Conservation (phyloP, 306 rosid genomes). For the Gillenia trifoliata region DNA sequence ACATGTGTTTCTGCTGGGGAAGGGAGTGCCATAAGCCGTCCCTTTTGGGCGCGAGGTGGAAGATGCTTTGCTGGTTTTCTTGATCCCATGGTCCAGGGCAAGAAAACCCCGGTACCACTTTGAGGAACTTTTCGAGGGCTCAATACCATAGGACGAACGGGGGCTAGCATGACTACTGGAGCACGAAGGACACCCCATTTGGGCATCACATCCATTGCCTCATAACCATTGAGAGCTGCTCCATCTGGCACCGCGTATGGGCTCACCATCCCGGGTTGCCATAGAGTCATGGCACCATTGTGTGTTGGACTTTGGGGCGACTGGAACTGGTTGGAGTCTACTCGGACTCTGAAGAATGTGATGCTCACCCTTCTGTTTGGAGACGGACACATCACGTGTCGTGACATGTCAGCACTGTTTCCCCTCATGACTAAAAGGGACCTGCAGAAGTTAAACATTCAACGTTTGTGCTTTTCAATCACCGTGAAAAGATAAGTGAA, state of each 20-base stretch:
- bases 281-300: constrained; percentile 46
- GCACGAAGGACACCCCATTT: constrained; percentile 72
- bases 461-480: neutral
- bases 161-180: constrained; percentile 78
- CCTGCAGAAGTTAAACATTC: constrained; percentile 36
- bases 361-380: constrained; percentile 72
- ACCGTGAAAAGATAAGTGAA: neutral
- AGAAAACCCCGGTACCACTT: constrained; percentile 93
- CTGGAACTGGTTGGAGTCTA: constrained; percentile 60
- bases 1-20: constrained; percentile 48
- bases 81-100: constrained; percentile 82
- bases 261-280: constrained; percentile 65
- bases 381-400: constrained; percentile 96
- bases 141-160: constrained; percentile 55
- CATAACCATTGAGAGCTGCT: constrained; percentile 46
- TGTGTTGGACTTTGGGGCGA: constrained; percentile 42
- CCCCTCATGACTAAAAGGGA: constrained; percentile 95
- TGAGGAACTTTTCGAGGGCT: constrained; percentile 53
- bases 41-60: constrained; percentile 94
- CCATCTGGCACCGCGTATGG: constrained; percentile 61
- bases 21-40: constrained; percentile 56
- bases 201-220: constrained; percentile 62
- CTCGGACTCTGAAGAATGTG: constrained; percentile 73
- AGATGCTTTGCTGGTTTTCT: constrained; percentile 85
- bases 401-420: constrained; percentile 93